Evolutionary conservation across 371 early-diverging fungal species (phyloP), one percentile per base, ranked within the genome.

Genomic region (Dinochytrium kinnereticum): DNA sequence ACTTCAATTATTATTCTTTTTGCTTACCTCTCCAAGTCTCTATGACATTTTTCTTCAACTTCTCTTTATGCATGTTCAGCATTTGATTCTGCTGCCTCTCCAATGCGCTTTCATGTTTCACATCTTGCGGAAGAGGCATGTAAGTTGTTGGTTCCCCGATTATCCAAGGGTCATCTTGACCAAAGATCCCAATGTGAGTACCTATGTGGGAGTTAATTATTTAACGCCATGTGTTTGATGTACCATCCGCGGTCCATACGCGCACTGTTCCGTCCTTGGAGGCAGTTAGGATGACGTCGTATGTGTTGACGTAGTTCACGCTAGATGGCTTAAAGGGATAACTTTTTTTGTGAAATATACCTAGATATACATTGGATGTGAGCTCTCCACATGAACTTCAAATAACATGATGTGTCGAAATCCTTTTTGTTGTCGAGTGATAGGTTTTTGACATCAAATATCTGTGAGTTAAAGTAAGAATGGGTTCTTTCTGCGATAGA

Each of bases 111-210:
- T 85, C 87, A 28, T 82, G 79, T 37, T 77, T 75, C 38, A 86
- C 74, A 61, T 87, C 88, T 19, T 67, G 51, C 33, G 88, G 88
- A 0, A 81, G 44, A 28, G 71, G 70, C 51, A 73, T 59, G 65
- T 78, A 86, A n/a, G 86, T 84, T n/a, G 77, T 69, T 31, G 82
- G 77, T 30, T 86, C 85, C 30, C 74, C 79, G 10, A 87, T 71
- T 0, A 75, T 68, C 88, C 88, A 87, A 28, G 82, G 73, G 2
- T 78, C 77, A 39, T 82, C 85, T 50, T 84, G 84, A 10, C 88
- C 88, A 68, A 87, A 85, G 1, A 81, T 81, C 2, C 88, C 88
- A 51, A 87, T 84, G 67, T 84, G 85, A 17, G 57, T 64, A 10
- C 85, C 87, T 80, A 55, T 59, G 1, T 64, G 59, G 36, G 31